Evolutionary conservation across 2,329 filamentous ascomycete genomes (phyloP).

Genomic region (Furcasterigmium furcatum): DNA sequence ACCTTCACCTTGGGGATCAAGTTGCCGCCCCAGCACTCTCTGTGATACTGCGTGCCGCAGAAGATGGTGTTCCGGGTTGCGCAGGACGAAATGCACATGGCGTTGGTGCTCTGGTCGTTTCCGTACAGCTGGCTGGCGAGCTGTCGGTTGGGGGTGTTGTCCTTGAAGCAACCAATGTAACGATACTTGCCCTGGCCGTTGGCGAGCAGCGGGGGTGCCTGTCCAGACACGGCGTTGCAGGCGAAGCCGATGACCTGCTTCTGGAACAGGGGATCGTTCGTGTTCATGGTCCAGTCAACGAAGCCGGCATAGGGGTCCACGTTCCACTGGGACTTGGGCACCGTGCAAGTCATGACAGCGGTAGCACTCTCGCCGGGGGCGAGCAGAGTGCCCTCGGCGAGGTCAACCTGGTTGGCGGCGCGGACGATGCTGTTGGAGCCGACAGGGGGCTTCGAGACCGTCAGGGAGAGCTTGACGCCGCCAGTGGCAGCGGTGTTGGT

Average conservation of each 20-base stretch:
- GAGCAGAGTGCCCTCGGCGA: slow-evolving; percentile 52
- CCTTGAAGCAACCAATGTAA: slow-evolving; percentile 52
- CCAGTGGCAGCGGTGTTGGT: slow-evolving; percentile 49
- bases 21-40: slow-evolving; percentile 53
- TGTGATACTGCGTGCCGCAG: slow-evolving; percentile 44
- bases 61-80: slow-evolving; percentile 28
- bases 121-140: slow-evolving; percentile 37
- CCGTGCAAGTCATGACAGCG: slow-evolving; percentile 50
- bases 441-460: slow-evolving; percentile 59
- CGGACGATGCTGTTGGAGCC: slow-evolving; percentile 48
- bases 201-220: slow-evolving; percentile 41
- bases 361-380: slow-evolving; percentile 44
- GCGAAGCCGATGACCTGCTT: slow-evolving; percentile 51
- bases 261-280: slow-evolving; percentile 45
- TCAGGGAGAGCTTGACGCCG: slow-evolving; percentile 43
- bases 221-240: slow-evolving; percentile 47
- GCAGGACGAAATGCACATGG: slow-evolving; percentile 42
- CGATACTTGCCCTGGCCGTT: slow-evolving; percentile 43
- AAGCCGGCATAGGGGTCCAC: slow-evolving; percentile 41
- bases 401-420: slow-evolving; percentile 51
- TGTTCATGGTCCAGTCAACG: slow-evolving; percentile 53
- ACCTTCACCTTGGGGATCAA: slow-evolving; percentile 39
- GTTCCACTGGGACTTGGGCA: slow-evolving; percentile 55
- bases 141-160: slow-evolving; percentile 52
- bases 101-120: slow-evolving; percentile 35